These are phyloP conservation scores for Colletotrichum endophyticum DNA, from an alignment of 2,329 filamentous ascomycete species.

Conservation along the genomic window DNA sequence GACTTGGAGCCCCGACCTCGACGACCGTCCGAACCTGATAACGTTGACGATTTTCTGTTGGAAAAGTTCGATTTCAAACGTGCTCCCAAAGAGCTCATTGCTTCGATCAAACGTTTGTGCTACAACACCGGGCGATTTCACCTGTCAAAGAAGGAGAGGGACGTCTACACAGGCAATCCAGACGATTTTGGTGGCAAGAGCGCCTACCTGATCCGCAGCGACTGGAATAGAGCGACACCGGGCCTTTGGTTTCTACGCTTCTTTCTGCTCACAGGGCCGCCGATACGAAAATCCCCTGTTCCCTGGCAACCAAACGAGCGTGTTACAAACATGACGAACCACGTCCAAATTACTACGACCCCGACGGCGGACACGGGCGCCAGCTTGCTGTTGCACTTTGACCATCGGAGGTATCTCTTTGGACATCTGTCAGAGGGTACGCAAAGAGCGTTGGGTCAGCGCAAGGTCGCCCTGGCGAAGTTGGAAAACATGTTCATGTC, in stretches of 20 bases:
- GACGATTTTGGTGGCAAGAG: background rate
- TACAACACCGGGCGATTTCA: background rate
- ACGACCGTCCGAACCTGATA: background rate
- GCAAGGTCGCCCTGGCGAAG: slow-evolving; percentile 67
- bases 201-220: background rate
- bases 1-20: background rate
- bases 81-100: background rate
- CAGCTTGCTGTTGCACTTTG: slow-evolving; percentile 77
- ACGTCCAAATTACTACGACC: slow-evolving; percentile 76
- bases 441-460: slow-evolving; percentile 76
- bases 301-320: background rate
- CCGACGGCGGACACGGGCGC: slow-evolving; percentile 92
- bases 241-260: background rate
- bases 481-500: slow-evolving; percentile 83
- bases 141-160: background rate
- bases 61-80: background rate
- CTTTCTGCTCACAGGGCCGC: background rate
- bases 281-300: background rate
- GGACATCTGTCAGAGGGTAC: slow-evolving; percentile 84
- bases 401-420: slow-evolving; percentile 83
- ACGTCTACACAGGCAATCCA: background rate
- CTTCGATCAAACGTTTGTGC: background rate
- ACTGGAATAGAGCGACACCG: background rate
- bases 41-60: background rate
- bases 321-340: slow-evolving; percentile 68